Evolutionary conservation across 257 asterid species (phyloP), one percentile per base, ranked within the genome.

Genomic region (Osmanthus fragrans): DNA sequence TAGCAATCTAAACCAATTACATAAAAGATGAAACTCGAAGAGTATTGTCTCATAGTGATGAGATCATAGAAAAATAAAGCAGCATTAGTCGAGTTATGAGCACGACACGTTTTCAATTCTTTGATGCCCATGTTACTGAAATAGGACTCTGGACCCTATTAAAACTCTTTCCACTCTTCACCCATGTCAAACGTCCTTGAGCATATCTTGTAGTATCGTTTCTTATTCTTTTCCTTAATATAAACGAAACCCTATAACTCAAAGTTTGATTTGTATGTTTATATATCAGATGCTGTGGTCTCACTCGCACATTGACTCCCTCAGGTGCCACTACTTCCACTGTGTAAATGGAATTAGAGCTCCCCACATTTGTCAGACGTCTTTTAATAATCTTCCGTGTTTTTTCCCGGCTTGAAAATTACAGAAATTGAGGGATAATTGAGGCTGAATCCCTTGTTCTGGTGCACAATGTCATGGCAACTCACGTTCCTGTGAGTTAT

Each of bases 401-500:
- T 67, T 86, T 86, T 90, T 65, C 89, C 86, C 3, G 76, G 83
- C 85, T 83, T 84, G 89, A 94, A 91, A 66, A 81, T 81, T 10
- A 90, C 88, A 3, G 96, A 90, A 77, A 92, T 82, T 0, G 97
- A 91, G 45, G 99, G 97, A 71, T 92, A 94, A 68, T 94, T 92
- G 82, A 94, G 95, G 90, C 91, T 90, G 88, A 94, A 91, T 9
- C 95, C 96, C 79, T 34, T 91, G 77, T 85, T 90, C 71, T 84
- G 90, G 82, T 69, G 83, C 71, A 88, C 51, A 70, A 88, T 74
- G 30, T 84, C 90, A 21, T 79, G 92, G 81, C 97, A 94, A 74
- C 97, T 92, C 66, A 89, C 91, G 13, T 90, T 94, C 84, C 95
- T 81, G 74, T 92, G 99, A 29, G 97, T 92, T 21, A 92, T 91